phyloP scores from a whole-genome alignment of 139 green algal genomes.

The Marvania coccoides region DNA sequence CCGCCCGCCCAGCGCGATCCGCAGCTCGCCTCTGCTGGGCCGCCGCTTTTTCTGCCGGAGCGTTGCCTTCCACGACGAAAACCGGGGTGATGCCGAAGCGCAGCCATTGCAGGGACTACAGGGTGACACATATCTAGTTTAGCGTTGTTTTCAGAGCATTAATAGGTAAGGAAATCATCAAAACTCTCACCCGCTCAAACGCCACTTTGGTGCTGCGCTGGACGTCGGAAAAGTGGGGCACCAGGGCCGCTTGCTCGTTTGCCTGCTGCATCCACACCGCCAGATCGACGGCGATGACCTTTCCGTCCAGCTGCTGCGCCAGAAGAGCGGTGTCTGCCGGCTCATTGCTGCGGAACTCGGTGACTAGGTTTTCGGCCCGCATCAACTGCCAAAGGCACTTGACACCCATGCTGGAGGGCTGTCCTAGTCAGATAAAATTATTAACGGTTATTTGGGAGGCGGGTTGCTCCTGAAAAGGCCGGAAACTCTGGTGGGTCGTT shows the following conservation, averaged over 20 bases:
- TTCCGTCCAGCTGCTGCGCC: conserved; percentile 21
- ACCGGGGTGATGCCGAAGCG: conserved; percentile 55
- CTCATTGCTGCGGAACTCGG: not conserved
- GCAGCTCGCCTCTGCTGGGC: conserved; percentile 34
- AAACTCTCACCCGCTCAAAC: conserved; percentile 41
- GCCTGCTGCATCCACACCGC: conserved; percentile 50
- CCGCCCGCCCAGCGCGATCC: not conserved
- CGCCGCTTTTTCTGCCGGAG: conserved; percentile 45
- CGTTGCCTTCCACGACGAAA: conserved; percentile 52
- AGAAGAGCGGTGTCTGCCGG: conserved; percentile 11
- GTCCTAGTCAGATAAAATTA: too few species aligned
- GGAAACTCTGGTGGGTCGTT: too few species aligned
- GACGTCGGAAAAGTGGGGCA: conserved; percentile 20
- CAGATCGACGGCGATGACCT: conserved; percentile 43
- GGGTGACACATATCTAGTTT: not conserved
- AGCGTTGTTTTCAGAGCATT: not conserved
- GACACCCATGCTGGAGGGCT: conserved; percentile 24
- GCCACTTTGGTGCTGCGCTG: conserved; percentile 37
- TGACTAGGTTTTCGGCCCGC: not conserved
- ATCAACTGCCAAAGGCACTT: conserved; percentile 19
- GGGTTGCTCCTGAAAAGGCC: too few species aligned
- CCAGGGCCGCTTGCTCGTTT: conserved; percentile 27
- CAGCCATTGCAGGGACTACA: conserved; percentile 53
- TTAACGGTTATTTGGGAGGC: too few species aligned
- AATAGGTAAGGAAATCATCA: not conserved